phyloP scores from a whole-genome alignment of 2,329 filamentous ascomycete genomes.

The Arthrobotrys sphaeroides region DNA sequence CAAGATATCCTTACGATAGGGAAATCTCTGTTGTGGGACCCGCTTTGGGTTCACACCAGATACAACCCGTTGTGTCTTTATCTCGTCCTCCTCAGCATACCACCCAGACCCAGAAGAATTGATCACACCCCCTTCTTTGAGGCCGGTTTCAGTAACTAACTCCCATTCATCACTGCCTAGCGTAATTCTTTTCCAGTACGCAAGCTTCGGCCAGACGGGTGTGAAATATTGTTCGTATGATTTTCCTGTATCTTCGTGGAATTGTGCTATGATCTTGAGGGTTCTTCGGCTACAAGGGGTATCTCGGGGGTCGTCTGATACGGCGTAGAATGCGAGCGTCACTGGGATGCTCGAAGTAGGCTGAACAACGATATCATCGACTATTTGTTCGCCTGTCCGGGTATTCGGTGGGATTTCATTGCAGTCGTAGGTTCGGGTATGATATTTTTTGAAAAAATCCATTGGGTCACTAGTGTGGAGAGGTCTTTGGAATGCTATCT shows the following conservation, averaged over 20 bases:
- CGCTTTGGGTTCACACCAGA: too few species aligned
- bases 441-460: background rate
- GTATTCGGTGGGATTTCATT: background rate
- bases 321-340: slow-evolving; percentile 1
- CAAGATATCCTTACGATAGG: too few species aligned
- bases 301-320: background rate
- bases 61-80: background rate
- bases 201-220: background rate
- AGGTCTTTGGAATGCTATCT: background rate
- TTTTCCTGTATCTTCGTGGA: background rate
- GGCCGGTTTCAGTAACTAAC: background rate
- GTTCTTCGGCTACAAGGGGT: background rate
- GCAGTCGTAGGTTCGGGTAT: background rate
- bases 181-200: background rate
- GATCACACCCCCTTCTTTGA: background rate
- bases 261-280: background rate
- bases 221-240: background rate
- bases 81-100: slow-evolving; percentile 1
- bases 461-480: background rate
- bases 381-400: too few species aligned
- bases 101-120: background rate
- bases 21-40: too few species aligned
- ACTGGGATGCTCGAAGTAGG: background rate
- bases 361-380: slow-evolving; percentile 9
- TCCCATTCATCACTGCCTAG: background rate